phyloP scores from a whole-genome alignment of 768 basidiomycete species.

The Daedalea quercina region DNA sequence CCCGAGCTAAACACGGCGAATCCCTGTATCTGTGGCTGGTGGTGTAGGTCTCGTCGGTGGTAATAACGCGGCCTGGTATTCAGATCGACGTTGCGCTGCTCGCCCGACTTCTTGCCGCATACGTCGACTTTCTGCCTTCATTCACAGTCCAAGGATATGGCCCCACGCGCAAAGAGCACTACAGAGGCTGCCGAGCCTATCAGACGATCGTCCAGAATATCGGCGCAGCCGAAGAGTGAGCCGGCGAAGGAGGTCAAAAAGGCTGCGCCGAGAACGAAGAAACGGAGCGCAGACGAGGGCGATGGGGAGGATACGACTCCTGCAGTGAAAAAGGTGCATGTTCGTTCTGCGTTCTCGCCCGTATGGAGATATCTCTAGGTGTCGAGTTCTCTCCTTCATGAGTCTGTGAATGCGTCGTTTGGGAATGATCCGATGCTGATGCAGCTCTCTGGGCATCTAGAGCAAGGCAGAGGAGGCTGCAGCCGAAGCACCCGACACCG shows the following conservation, averaged over 20 bases:
- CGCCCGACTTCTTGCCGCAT: too few species aligned
- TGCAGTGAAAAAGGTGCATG: conserved; percentile 18
- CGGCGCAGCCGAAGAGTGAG: conserved; percentile 38
- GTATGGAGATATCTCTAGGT: too few species aligned
- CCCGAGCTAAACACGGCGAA: too few species aligned
- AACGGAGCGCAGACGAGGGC: conserved; percentile 27
- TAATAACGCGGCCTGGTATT: too few species aligned
- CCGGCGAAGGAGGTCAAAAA: conserved; percentile 26
- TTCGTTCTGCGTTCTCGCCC: background rate
- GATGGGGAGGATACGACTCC: conserved; percentile 15
- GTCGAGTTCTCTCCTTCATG: background rate
- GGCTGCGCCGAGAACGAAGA: conserved; percentile 36
- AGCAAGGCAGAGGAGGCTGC: conserved; percentile 10
- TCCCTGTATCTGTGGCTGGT: too few species aligned
- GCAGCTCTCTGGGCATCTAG: background rate
- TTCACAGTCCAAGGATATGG: too few species aligned
- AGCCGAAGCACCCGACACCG: conserved; percentile 3
- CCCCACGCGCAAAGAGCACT: conserved; percentile 15
- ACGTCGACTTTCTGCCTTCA: too few species aligned
- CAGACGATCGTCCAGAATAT: conserved; percentile 52
- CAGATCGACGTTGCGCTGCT: too few species aligned
- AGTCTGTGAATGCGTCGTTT: background rate
- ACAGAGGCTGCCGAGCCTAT: conserved; percentile 30
- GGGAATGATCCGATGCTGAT: background rate
- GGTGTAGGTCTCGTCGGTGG: too few species aligned